Base-by-base conservation (phyloP, 495 filamentous ascomycete species). In the Wilcoxina mikolae region DNA sequence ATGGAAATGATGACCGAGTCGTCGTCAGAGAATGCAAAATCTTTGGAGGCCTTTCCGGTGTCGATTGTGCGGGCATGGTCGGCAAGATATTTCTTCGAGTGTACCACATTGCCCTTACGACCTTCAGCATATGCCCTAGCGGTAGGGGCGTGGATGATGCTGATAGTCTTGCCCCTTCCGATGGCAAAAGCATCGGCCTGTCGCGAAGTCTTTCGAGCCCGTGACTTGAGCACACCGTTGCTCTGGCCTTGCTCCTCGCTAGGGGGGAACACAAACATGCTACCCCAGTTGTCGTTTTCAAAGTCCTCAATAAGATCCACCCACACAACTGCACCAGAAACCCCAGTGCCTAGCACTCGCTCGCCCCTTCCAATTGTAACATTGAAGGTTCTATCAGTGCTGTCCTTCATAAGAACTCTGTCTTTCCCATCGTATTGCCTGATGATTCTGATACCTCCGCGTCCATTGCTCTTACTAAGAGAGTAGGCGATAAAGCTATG, bases 41-140 rank as follows among this genome's bases (percentile, higher is more conserved):
- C 93, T 68, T 99, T 96, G 27, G 88, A 90, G 45, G 93, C 93
- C 70, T 99, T 99, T 49, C 93, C 93, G 51, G 87, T 95, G 43
- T 85, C 84, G 67, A 99, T 91, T 69, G 87, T 90, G 56, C 95
- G 73, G 35, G 82, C 79, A 61, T 84, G 89, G 57, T 94, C 82
- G 57, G 79, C 79, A 59, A 93, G 78, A 59, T 93, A 93, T 61
- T 80, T 86, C 65, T 93, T 66, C 2, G 64, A 63, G 25, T 48
- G 56, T 23, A 66, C 64, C 24, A 65, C 63, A 9, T 65, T 65
- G 9, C 57, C 55, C 54, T 49, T 66, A 15, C 28, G 51, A 20
- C 57, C 63, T n/a, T 78, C 72, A 55, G 83, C 81, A 58, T 84
- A 82, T 48, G 84, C 83, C 27, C 73, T 74, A 10, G 82, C 72